phyloP scores from a whole-genome alignment of 768 basidiomycete genomes.

The Tylopilus vinaceipallidus region DNA sequence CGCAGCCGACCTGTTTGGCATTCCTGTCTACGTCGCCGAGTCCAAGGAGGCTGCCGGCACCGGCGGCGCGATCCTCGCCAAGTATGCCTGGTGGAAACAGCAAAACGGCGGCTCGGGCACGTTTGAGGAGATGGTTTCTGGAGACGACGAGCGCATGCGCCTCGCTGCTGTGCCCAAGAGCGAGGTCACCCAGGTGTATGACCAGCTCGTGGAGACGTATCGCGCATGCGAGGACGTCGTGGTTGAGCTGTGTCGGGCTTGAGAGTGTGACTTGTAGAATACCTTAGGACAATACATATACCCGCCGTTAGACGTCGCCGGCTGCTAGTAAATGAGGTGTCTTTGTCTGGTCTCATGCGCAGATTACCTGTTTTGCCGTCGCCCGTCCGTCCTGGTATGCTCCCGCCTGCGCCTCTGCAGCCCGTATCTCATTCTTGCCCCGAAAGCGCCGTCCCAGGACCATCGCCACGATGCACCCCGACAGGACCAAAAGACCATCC shows the following conservation, averaged over 20 bases:
- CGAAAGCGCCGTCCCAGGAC: background rate
- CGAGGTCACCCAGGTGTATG: background rate
- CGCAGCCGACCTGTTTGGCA: slow-evolving; percentile 4
- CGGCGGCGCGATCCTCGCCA: slow-evolving; percentile 7
- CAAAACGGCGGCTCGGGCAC: background rate
- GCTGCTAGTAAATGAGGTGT: slow-evolving; percentile 15
- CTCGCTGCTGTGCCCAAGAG: slow-evolving; percentile 4
- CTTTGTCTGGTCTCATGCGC: slow-evolving; percentile 10
- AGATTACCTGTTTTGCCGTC: background rate
- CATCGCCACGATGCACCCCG: background rate
- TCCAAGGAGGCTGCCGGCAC: slow-evolving; percentile 7
- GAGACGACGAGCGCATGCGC: slow-evolving; percentile 2
- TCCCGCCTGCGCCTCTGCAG: background rate
- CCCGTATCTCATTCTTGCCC: background rate
- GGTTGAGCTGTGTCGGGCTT: background rate
- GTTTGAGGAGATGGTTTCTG: slow-evolving; percentile 5
- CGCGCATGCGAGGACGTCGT: slow-evolving; percentile 5
- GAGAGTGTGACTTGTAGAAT: no score
- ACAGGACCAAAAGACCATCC: slow-evolving; percentile 8
- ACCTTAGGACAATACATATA: no score
- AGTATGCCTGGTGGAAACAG: slow-evolving; percentile 10
- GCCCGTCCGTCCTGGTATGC: background rate
- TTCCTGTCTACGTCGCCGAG: slow-evolving; percentile 5
- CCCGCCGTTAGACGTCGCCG: no score
- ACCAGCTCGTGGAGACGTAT: slow-evolving; percentile 3